phyloP scores from a whole-genome alignment of 1,139 yeast genomes.

The Taiozyma sp. region DNA sequence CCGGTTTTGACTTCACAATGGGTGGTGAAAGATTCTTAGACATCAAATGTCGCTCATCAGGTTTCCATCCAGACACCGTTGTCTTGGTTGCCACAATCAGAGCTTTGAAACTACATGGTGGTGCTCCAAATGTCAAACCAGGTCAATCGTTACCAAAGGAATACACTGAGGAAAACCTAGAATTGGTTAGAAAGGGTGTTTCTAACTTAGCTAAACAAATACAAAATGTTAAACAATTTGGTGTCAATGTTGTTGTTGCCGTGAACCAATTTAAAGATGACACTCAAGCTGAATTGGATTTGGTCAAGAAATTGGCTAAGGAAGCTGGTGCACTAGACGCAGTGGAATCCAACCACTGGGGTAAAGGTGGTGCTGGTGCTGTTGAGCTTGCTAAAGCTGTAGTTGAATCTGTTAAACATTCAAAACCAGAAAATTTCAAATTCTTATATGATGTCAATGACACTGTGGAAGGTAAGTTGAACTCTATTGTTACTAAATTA shows the following conservation, averaged over 20 bases:
- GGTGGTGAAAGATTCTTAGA: constrained; percentile 84
- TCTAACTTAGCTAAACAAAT: constrained; percentile 74
- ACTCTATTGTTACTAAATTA: constrained; percentile 64
- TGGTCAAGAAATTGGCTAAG: constrained; percentile 56
- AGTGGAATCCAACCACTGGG: constrained; percentile 76
- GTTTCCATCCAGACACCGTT: constrained; percentile 64
- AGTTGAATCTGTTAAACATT: constrained; percentile 45
- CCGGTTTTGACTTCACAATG: constrained; percentile 85
- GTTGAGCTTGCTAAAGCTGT: constrained; percentile 65
- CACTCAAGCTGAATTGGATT: constrained; percentile 57
- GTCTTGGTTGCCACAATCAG: constrained; percentile 77
- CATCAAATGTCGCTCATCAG: constrained; percentile 75
- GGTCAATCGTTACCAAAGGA: constrained; percentile 69
- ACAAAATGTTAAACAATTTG: constrained; percentile 60
- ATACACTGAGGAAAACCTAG: constrained; percentile 63
- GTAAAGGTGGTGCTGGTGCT: constrained; percentile 75
- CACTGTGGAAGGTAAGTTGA: constrained; percentile 56
- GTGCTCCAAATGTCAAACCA: constrained; percentile 80
- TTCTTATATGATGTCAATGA: constrained; percentile 58
- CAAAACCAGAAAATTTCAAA: constrained; percentile 36
- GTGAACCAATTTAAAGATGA: constrained; percentile 72
- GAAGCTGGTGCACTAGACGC: constrained; percentile 75
- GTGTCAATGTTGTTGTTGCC: constrained; percentile 77
- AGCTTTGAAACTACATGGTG: constrained; percentile 78
- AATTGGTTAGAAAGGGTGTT: constrained; percentile 57